Base-by-base conservation (phyloP, 108 stramenopile genomes). In the Chaetoceros tenuissimus region DNA sequence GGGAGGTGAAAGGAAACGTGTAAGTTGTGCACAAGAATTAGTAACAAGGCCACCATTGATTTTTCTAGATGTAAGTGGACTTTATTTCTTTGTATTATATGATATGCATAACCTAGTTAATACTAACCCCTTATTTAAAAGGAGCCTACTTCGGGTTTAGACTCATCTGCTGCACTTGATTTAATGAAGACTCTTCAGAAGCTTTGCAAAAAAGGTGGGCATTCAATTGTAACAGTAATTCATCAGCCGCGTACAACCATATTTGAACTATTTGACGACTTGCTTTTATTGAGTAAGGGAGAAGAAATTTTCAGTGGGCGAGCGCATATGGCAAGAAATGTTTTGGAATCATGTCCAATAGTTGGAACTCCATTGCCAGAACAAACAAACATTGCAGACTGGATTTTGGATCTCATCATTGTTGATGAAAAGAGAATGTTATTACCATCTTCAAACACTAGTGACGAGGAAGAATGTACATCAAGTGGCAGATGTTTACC, bases 161-260 rank as follows among this genome's bases (percentile, higher is more conserved):
- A 97, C 64, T 64, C 83, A 1, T 73, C 93, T 8, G 72, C 90
- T 1, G 88, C 94, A n/a, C 60, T 64, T 23, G 54, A 69, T 23
- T 59, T 96, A 10, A 77, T 88, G 31, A 17, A 57, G 0, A 92
- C 84, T 17, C 71, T 97, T 3, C 75, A 88, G 46, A 61, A 61
- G 25, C 48, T 95, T 51, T 74, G 84, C 7, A 34, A 48, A 16
- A 23, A 52, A 0, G 68, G 75, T 19, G 60, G 85, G 55, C 83
- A 89, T 75, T 59, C 94, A 0, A 81, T 97, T 64, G 85, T 71
- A 0, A 71, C 80, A 8, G 88, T 97, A 18, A 73, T 97, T 55
- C 96, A 97, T 69, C 94, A 94, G 60, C 96, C 96, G 0, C 61
- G 92, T 1, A 82, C 80, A 3, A 79, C 74, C 10, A 94, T 94